Conservation (phyloP, 495 filamentous ascomycete species). For the Bryoglossum gracile region DNA sequence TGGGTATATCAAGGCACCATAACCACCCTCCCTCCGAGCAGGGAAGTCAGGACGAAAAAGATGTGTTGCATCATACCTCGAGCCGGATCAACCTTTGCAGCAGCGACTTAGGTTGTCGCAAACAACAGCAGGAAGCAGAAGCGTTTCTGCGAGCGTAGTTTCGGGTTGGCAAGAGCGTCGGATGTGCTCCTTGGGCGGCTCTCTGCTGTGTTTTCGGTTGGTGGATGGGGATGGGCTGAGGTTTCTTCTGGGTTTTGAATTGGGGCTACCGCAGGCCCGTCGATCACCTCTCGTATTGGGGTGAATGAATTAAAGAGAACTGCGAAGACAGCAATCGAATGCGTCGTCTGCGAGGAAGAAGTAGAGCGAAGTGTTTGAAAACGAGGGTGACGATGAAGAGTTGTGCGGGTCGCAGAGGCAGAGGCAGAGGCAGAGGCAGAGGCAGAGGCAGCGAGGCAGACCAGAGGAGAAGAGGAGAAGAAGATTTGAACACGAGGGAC, state of each 20-base stretch:
- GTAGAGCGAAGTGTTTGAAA: not conserved
- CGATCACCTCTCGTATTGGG: too few species aligned
- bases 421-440: too few species aligned
- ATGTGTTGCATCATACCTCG: conserved; percentile 17
- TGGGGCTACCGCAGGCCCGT: too few species aligned
- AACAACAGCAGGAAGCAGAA: not conserved
- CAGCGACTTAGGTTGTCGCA: not conserved
- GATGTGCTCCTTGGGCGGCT: conserved; percentile 6
- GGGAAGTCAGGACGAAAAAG: too few species aligned
- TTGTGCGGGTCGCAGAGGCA: not conserved
- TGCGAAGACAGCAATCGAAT: conserved; percentile 24
- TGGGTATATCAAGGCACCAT: too few species aligned
- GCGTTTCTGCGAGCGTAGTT: conserved; percentile 6
- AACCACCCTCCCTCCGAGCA: too few species aligned
- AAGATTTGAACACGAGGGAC: not conserved
- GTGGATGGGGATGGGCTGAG: not conserved
- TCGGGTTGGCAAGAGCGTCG: conserved; percentile 15
- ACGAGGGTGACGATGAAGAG: conserved; percentile 6
- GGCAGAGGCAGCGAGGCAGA: too few species aligned
- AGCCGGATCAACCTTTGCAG: not conserved
- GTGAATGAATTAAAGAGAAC: conserved; percentile 5
- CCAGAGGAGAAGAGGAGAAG: not conserved
- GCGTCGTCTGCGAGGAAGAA: conserved; percentile 18
- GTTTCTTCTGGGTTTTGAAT: not conserved
- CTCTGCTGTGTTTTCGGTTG: not conserved